A percentile compares a stretch with the other conserved stretches of the same genome.
Conservation (phyloP, 208 protist species). For the Leptomonas pyrrhocoris region DNA sequence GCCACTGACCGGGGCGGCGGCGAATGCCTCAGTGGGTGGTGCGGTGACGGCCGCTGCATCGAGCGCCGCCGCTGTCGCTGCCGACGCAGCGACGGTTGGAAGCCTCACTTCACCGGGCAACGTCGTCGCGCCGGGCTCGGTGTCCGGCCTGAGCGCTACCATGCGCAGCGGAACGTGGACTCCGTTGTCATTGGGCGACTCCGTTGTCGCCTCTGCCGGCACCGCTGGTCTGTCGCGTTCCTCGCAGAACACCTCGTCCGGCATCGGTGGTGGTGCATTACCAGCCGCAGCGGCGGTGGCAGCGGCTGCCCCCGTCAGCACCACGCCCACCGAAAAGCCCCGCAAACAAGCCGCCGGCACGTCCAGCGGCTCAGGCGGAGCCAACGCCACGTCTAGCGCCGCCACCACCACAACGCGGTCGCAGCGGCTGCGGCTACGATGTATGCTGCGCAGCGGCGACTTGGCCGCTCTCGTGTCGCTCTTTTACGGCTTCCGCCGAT, state of each 20-base stretch:
- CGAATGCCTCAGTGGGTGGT: neutral
- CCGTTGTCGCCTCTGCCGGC: neutral
- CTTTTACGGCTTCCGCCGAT: constrained; percentile 65
- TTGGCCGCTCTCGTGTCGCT: constrained; percentile 47
- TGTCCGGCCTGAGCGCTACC: neutral
- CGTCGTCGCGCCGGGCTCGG: neutral
- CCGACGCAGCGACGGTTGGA: neutral
- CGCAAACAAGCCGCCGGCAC: constrained; percentile 6
- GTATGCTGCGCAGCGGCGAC: constrained; percentile 56
- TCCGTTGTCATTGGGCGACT: neutral
- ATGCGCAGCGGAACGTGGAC: neutral
- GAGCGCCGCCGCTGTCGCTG: neutral
- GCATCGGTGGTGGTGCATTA: neutral
- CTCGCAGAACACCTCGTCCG: too few species aligned
- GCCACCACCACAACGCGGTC: constrained; percentile 16
- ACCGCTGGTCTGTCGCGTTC: too few species aligned
- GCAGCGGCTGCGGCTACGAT: constrained; percentile 71
- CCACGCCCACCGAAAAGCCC: neutral
- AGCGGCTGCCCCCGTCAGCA: neutral
- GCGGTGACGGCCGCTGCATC: neutral
- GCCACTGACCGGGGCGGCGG: neutral
- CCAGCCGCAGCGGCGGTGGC: neutral
- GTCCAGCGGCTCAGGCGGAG: neutral
- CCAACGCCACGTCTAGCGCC: neutral
- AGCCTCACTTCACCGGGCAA: neutral